Base-by-base conservation (phyloP, 2,329 filamentous ascomycete genomes). In the Drechslerella stenobrocha region DNA sequence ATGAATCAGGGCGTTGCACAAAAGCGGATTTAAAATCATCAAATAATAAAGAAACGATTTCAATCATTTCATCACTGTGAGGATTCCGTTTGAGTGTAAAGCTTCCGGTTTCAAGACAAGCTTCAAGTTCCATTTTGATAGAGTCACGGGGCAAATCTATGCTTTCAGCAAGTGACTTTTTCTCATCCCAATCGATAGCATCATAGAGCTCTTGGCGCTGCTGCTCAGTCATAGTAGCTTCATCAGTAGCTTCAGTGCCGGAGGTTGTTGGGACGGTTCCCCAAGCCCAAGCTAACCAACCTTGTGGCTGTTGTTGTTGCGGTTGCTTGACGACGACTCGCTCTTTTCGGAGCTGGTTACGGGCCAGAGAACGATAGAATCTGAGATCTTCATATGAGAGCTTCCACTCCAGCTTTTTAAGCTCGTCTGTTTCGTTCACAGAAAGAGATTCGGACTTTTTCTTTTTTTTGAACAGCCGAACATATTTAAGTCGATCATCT, bases 151-250 rank as follows among this genome's bases (percentile, higher is more conserved):
- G 95, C 28, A 90, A 81, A 72, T 98, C 93, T 2, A 99, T 86
- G 40, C 88, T 87, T 71, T 96, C 90, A 0, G 90, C 82, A 35
- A 98, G 82, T 1, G 88, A 89, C 66, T 91, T 86, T 79, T 96
- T 97, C 77, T 99, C 93, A 70, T 98, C 89, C 86, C 92, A 99
- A 73, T 97, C 93, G 73, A 99, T 99, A 50, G 90, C 95, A 72
- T 95, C 87, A 76, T 97, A 98, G 7, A 99, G 82, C 77, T 98
- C 92, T 75, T 97, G 90, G 40, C 92, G 87, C 76, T 99, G 91
- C 76, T 97, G 87, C 69, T 98, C 93, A 0, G 89, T 95, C 82
- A 98, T 95, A 0, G 86, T 89, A 70, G 91, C 88, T 72, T 95
- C 87, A 2, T 85, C 81, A 44, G 88, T 81, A 37, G 88, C 82